Evolutionary conservation across 176 grass and related monocot species (phyloP).

Genomic region (Carex scoparia): DNA sequence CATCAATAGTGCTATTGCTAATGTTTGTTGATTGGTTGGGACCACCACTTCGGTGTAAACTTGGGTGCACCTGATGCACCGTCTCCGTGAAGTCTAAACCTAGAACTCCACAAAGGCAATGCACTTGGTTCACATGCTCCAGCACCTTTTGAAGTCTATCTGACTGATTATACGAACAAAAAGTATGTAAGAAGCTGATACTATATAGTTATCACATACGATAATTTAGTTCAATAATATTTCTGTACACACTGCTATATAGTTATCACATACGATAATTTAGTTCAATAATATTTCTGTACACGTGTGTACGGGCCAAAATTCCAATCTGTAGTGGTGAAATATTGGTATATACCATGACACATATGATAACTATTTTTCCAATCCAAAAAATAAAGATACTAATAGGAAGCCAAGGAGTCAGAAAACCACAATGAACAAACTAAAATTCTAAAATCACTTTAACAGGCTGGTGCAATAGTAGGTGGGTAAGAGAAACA

Average conservation of each 20-base stretch:
- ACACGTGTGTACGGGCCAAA: background rate
- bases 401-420: background rate
- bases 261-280: background rate
- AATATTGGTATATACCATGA: slow-evolving; percentile 3
- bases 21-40: slow-evolving; percentile 68
- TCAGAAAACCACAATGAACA: background rate
- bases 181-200: background rate
- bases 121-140: slow-evolving; percentile 80
- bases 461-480: background rate
- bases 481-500: background rate
- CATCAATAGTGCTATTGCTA: slow-evolving; percentile 71
- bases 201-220: background rate
- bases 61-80: slow-evolving; percentile 75
- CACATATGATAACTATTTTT: background rate
- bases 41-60: slow-evolving; percentile 65
- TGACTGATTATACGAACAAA: slow-evolving; percentile 46
- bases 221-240: background rate
- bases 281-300: background rate
- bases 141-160: slow-evolving; percentile 85
- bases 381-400: background rate
- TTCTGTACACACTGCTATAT: background rate
- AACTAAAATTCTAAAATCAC: background rate
- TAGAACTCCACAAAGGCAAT: slow-evolving; percentile 78
- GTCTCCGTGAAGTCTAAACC: slow-evolving; percentile 71
- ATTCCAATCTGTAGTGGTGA: background rate